phyloP scores from a whole-genome alignment of 202 grass and related monocot genomes.

The Panicum hallii region DNA sequence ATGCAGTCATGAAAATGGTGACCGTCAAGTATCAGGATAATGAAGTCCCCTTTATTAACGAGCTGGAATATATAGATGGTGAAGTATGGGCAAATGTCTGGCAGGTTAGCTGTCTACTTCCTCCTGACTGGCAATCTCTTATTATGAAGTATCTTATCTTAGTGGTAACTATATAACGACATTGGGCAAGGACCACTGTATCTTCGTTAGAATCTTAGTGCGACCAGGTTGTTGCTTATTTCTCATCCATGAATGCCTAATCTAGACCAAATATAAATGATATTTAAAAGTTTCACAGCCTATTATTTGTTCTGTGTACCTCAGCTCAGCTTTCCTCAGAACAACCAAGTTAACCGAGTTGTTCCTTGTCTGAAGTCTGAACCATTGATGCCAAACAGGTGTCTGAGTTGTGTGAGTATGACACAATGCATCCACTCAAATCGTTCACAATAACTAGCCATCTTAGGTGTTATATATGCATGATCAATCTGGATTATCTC shows the following conservation, averaged over 20 bases:
- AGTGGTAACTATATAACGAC: not conserved
- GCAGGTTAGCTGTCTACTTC: conserved; percentile 67
- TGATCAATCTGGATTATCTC: not conserved
- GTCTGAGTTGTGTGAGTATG: not conserved
- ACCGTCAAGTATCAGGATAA: conserved; percentile 80
- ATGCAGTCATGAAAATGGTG: conserved; percentile 72
- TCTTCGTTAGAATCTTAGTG: conserved; percentile 17
- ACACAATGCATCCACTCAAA: not conserved
- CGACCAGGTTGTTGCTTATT: conserved; percentile 13
- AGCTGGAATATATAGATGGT: conserved; percentile 93
- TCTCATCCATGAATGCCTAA: conserved; percentile 12
- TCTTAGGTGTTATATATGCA: not conserved
- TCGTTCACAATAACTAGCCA: conserved; percentile 5
- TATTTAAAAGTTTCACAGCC: not conserved
- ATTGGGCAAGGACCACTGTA: not conserved
- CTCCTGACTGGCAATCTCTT: conserved; percentile 28
- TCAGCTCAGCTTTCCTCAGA: not conserved
- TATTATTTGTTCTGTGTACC: conserved; percentile 9
- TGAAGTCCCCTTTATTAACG: conserved; percentile 79
- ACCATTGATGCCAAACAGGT: not conserved
- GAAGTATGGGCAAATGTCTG: conserved; percentile 99
- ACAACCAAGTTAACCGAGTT: not conserved
- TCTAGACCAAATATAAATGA: conserved; percentile 9
- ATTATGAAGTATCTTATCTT: conserved; percentile 29
- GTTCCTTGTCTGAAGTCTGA: not conserved